A percentile compares a stretch with the other conserved stretches of the same genome.
Evolutionary conservation across 257 asterid species (phyloP).

Genomic region (Solanum chiquidenum): DNA sequence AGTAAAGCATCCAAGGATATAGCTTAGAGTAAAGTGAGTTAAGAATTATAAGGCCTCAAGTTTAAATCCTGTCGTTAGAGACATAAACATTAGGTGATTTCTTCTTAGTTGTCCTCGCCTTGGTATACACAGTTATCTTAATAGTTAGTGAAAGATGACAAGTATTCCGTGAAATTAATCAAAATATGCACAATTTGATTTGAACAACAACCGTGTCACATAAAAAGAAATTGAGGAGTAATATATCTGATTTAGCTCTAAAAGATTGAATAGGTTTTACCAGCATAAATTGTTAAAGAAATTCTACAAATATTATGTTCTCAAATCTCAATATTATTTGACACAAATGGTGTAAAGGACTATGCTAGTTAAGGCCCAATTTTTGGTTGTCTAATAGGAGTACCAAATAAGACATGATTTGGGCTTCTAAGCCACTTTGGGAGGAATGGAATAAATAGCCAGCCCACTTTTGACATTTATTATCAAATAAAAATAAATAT

Average conservation of each 20-base stretch:
- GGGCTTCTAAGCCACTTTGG: background rate
- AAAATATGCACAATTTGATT: background rate
- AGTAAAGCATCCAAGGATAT: background rate
- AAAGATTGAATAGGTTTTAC: background rate
- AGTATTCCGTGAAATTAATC: background rate
- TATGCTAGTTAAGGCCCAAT: background rate
- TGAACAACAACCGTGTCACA: background rate
- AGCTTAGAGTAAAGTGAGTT: background rate
- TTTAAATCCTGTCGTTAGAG: background rate
- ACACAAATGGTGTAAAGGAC: background rate
- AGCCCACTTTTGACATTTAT: too few species aligned
- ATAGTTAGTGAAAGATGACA: background rate
- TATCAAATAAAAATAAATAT: too few species aligned
- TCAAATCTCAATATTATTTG: background rate
- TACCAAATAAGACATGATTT: background rate
- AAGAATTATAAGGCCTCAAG: background rate
- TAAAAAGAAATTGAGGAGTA: background rate
- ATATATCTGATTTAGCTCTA: background rate
- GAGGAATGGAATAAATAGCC: background rate
- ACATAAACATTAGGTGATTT: background rate
- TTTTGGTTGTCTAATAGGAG: background rate
- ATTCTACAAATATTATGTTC: background rate
- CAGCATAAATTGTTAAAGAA: background rate
- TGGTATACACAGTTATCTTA: background rate
- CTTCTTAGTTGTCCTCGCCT: background rate